Evolutionary conservation across 345 rosid species (phyloP).

Genomic region (Camelina sativa): DNA sequence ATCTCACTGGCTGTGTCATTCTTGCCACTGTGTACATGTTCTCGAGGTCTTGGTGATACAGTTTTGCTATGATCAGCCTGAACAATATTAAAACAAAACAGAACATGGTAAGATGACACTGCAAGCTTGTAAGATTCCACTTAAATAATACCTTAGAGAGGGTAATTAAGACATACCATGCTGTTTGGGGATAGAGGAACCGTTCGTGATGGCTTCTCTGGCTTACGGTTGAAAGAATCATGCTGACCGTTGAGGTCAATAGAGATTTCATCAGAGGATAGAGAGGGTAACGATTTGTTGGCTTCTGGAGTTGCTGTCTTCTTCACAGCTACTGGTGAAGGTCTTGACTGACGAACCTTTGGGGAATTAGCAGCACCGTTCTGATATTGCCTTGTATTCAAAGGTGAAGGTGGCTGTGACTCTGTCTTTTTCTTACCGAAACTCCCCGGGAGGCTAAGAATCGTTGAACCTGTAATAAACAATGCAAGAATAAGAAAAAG

Average conservation of each 20-base stretch:
- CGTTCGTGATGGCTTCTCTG: conserved; percentile 22
- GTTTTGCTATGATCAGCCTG: conserved; percentile 29
- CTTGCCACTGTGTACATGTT: conserved; percentile 17
- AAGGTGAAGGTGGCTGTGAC: conserved; percentile 55
- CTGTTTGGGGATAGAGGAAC: conserved; percentile 38
- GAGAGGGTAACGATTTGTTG: conserved; percentile 38
- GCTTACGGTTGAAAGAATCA: conserved; percentile 49
- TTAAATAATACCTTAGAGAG: neutral
- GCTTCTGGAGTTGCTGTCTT: conserved; percentile 45
- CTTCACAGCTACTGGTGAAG: conserved; percentile 46
- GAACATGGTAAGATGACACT: conserved; percentile 16
- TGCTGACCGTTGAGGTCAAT: conserved; percentile 46
- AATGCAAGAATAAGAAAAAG: conserved; percentile 20
- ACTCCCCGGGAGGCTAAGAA: conserved; percentile 58
- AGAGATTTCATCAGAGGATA: conserved; percentile 48
- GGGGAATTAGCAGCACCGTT: conserved; percentile 41
- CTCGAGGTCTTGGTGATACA: conserved; percentile 28
- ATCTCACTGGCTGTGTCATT: conserved; percentile 33
- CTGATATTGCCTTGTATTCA: conserved; percentile 36
- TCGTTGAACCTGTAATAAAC: conserved; percentile 54
- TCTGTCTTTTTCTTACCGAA: conserved; percentile 66
- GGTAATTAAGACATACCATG: conserved; percentile 26
- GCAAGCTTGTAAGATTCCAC: neutral
- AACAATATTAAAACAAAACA: conserved; percentile 7
- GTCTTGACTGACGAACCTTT: conserved; percentile 46